A percentile compares a stretch with the other conserved stretches of the same genome.
Evolutionary conservation across 1,284 basidiomycete species (phyloP).

Genomic region (Apiotrichum sp.): DNA sequence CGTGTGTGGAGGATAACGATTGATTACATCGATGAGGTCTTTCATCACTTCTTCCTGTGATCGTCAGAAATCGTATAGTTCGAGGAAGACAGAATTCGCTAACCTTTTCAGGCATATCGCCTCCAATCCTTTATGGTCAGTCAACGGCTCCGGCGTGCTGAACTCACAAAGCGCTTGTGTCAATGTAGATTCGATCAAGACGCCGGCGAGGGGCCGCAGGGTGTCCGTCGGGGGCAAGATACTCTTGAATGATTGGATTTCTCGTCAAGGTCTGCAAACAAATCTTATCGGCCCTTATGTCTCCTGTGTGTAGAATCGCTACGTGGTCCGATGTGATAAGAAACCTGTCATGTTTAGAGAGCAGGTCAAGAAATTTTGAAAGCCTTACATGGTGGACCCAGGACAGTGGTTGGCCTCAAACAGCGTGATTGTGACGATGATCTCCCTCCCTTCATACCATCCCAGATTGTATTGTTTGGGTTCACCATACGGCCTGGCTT

Average conservation of each 20-base stretch:
- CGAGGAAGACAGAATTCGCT: slow-evolving; percentile 1
- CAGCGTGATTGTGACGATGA: slow-evolving; percentile 63
- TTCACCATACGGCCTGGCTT: slow-evolving; percentile 27
- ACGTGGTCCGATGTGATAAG: slow-evolving; percentile 68
- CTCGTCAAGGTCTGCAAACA: slow-evolving; percentile 62
- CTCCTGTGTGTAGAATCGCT: slow-evolving; percentile 82
- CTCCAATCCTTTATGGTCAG: not conserved
- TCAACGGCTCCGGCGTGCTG: not conserved
- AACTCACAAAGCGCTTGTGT: slow-evolving; percentile 54
- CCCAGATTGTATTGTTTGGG: slow-evolving; percentile 62
- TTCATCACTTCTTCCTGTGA: not conserved
- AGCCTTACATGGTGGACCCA: slow-evolving; percentile 75
- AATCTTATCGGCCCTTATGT: slow-evolving; percentile 77
- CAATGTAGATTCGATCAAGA: slow-evolving; percentile 77
- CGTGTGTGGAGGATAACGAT: slow-evolving; percentile 56
- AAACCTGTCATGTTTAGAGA: slow-evolving; percentile 56
- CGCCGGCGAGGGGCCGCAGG: not conserved
- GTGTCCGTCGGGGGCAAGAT: slow-evolving; percentile 49
- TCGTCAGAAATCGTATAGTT: not conserved
- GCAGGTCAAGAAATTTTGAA: not conserved
- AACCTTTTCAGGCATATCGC: slow-evolving; percentile 67
- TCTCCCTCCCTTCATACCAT: slow-evolving; percentile 46
- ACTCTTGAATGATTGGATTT: slow-evolving; percentile 66
- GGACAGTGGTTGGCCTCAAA: slow-evolving; percentile 93
- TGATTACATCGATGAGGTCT: not conserved